phyloP scores from a whole-genome alignment of 768 basidiomycete genomes.

The Glaciozyma martinii region DNA sequence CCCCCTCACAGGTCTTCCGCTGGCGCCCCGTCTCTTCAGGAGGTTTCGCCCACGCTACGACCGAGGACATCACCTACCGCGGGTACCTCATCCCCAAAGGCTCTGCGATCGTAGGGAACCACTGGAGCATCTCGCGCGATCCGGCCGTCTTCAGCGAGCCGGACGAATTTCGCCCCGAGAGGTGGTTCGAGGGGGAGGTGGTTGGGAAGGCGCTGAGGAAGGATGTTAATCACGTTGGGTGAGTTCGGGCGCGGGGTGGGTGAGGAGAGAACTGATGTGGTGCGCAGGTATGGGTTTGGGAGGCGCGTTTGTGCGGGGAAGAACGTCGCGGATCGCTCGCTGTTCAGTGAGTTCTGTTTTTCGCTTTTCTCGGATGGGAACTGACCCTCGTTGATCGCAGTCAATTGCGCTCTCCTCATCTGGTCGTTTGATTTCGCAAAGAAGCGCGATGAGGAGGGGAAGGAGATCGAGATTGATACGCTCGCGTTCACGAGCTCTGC shows the following conservation, averaged over 20 bases:
- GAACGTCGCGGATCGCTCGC: not conserved
- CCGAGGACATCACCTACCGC: not conserved
- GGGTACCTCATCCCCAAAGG: not conserved
- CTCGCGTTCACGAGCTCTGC: constrained; percentile 1
- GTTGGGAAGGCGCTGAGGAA: not conserved
- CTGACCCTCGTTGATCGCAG: not conserved
- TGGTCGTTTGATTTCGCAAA: not conserved
- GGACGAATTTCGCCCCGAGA: constrained; percentile 29
- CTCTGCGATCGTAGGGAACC: not conserved
- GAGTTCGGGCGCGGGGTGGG: not conserved
- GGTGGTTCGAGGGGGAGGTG: constrained; percentile 16
- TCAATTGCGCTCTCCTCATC: not conserved
- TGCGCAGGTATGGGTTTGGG: not conserved
- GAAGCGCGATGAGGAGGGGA: not conserved
- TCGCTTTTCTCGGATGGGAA: no score
- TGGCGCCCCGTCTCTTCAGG: constrained; percentile 2
- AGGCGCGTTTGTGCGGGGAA: not conserved
- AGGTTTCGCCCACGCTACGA: not conserved
- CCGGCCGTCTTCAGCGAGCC: constrained; percentile 21
- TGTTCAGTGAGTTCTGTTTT: not conserved
- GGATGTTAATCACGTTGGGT: not conserved
- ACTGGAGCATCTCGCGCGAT: constrained; percentile 1
- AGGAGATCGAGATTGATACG: not conserved
- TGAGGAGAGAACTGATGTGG: not conserved
- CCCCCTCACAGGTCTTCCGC: not conserved